Evolutionary conservation across 208 protist species (phyloP).

Genomic region (Acanthamoeba quina): DNA sequence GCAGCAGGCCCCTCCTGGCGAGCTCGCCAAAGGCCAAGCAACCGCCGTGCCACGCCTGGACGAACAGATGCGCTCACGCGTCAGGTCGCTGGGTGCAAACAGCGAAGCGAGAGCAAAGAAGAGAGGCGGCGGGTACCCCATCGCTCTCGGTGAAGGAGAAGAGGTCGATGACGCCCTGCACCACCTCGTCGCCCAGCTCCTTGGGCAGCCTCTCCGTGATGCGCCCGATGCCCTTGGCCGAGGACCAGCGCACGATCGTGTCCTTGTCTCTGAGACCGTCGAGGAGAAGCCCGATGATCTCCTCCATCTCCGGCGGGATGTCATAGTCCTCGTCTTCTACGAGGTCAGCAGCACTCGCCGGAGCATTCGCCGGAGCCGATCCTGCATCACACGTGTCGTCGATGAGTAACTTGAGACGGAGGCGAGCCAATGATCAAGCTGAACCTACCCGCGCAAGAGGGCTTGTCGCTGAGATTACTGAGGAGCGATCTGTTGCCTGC

Average conservation of each 20-base stretch:
- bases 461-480: constrained; percentile 60
- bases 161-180: constrained; percentile 90
- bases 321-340: constrained; percentile 83
- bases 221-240: constrained; percentile 97
- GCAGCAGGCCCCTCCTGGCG: constrained; percentile 95
- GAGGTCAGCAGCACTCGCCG: neutral
- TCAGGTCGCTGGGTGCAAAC: too few species aligned
- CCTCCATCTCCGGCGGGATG: constrained; percentile 84
- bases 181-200: constrained; percentile 93
- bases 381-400: too few species aligned
- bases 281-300: constrained; percentile 82
- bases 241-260: constrained; percentile 97
- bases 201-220: constrained; percentile 94
- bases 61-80: neutral
- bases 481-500: constrained; percentile 56
- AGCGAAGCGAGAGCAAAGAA: too few species aligned
- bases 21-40: constrained; percentile 97
- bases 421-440: neutral
- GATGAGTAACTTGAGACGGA: too few species aligned
- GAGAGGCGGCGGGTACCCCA: constrained; percentile 1
- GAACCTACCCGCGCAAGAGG: neutral
- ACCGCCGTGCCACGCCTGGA: constrained; percentile 95
- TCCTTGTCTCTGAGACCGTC: constrained; percentile 87
- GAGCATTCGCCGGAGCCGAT: too few species aligned
- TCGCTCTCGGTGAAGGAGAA: constrained; percentile 83